phyloP scores from a whole-genome alignment of 768 basidiomycete species.

The Suillus brevipes region DNA sequence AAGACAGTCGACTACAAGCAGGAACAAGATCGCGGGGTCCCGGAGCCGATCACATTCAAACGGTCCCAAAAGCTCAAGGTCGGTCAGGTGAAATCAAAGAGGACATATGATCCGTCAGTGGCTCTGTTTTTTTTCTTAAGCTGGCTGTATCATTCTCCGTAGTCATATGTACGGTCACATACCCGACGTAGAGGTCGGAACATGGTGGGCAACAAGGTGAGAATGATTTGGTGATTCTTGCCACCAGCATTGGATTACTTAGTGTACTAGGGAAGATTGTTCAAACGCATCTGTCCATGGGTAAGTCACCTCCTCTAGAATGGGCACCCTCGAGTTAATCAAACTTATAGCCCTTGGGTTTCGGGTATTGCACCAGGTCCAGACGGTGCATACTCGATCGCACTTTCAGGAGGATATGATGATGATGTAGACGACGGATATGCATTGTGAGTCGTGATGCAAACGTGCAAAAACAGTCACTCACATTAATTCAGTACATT shows the following conservation, averaged over 20 bases:
- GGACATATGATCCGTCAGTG: constrained; percentile 36
- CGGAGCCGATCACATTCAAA: constrained; percentile 41
- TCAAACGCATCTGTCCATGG: constrained; percentile 82
- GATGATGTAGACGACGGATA: constrained; percentile 84
- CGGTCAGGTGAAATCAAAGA: constrained; percentile 35
- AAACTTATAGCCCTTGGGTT: constrained; percentile 65
- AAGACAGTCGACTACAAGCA: constrained; percentile 56
- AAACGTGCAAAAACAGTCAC: background rate
- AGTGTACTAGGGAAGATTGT: constrained; percentile 50
- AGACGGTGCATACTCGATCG: constrained; percentile 80
- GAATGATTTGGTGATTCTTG: constrained; percentile 18
- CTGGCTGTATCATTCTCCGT: constrained; percentile 5
- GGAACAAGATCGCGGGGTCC: constrained; percentile 38
- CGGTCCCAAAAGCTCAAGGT: constrained; percentile 35
- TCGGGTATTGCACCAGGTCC: constrained; percentile 67
- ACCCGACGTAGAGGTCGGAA: constrained; percentile 75
- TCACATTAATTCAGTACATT: constrained; percentile 55
- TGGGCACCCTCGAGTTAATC: constrained; percentile 6
- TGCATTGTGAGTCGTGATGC: constrained; percentile 61
- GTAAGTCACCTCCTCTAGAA: constrained; percentile 44
- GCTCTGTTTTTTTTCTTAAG: constrained; percentile 16
- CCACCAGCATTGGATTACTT: constrained; percentile 1
- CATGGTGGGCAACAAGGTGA: constrained; percentile 77
- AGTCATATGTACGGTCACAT: constrained; percentile 83
- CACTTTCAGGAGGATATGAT: constrained; percentile 86